Evolutionary conservation across 140 eudicot genomes (phyloP).

Genomic region (Senecio squalidus): DNA sequence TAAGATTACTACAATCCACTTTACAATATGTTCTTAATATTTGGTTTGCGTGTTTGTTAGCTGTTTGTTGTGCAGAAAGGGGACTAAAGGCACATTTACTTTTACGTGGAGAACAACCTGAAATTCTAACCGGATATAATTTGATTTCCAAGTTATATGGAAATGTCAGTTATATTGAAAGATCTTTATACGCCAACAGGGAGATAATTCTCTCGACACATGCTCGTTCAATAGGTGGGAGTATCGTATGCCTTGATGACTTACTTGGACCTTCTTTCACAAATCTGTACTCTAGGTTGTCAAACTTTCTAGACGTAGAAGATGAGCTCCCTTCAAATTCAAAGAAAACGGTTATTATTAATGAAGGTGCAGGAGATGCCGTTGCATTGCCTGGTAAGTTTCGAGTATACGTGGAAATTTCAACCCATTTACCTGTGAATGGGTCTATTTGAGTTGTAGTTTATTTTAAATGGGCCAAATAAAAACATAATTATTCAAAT

Average conservation of each 20-base stretch:
- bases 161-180: slow-evolving; percentile 58
- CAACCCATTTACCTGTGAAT: not conserved
- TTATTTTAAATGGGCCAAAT: not conserved
- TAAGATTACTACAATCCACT: not conserved
- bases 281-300: slow-evolving; percentile 14
- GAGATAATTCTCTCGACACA: slow-evolving; percentile 62
- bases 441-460: not conserved
- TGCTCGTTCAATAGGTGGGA: slow-evolving; percentile 48
- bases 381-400: slow-evolving; percentile 69
- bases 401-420: no score
- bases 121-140: slow-evolving; percentile 71
- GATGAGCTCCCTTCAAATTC: slow-evolving; percentile 19
- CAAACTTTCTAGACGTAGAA: slow-evolving; percentile 16
- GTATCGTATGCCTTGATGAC: slow-evolving; percentile 40
- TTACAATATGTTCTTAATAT: slow-evolving; percentile 10
- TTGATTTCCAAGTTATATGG: slow-evolving; percentile 75
- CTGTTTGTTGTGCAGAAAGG: slow-evolving; percentile 92
- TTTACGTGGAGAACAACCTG: slow-evolving; percentile 95
- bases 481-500: no score
- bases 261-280: slow-evolving; percentile 38
- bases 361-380: slow-evolving; percentile 98
- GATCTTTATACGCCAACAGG: slow-evolving; percentile 75
- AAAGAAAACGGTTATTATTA: slow-evolving; percentile 52
- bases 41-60: slow-evolving; percentile 38
- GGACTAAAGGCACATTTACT: slow-evolving; percentile 82